phyloP scores from a whole-genome alignment of 225 moss, liverwort and hornwort species.

The Pseudoscleropodium purum region DNA sequence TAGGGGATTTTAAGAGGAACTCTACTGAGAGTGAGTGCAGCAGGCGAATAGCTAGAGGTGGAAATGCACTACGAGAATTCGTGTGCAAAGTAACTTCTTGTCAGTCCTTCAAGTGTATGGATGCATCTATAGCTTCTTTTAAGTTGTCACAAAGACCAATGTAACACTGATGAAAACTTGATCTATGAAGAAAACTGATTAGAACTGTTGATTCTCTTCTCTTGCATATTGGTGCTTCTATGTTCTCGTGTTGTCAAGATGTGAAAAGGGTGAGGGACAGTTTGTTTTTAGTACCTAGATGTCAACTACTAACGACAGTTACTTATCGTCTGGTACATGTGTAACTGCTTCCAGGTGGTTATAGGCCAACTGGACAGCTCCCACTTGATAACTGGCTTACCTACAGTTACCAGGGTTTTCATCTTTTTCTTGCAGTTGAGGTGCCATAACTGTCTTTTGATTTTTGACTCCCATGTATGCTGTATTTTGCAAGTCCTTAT shows the following conservation, averaged over 20 bases:
- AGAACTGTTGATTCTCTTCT: not conserved
- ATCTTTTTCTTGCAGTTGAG: constrained; percentile 4
- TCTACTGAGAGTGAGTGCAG: constrained; percentile 1
- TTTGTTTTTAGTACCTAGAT: not conserved
- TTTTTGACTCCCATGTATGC: not conserved
- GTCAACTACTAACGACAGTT: not conserved
- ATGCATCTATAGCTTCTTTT: not conserved
- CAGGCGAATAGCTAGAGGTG: not conserved
- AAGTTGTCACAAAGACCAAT: constrained; percentile 6
- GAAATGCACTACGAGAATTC: constrained; percentile 5
- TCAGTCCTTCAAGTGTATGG: constrained; percentile 6
- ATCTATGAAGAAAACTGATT: constrained; percentile 3
- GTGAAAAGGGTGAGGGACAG: not conserved
- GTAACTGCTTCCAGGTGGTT: constrained; percentile 21
- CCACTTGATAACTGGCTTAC: not conserved
- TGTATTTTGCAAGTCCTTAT: not conserved
- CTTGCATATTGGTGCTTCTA: not conserved
- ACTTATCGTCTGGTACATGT: not conserved
- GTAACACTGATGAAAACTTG: constrained; percentile 11
- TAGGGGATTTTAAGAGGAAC: constrained; percentile 16
- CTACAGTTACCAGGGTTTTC: not conserved
- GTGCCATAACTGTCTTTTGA: not conserved
- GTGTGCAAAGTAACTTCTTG: constrained; percentile 18
- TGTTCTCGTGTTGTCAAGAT: not conserved
- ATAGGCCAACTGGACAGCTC: not conserved